Base-by-base conservation (phyloP, 148 eudicot species). In the Rhododendron ovatum region DNA sequence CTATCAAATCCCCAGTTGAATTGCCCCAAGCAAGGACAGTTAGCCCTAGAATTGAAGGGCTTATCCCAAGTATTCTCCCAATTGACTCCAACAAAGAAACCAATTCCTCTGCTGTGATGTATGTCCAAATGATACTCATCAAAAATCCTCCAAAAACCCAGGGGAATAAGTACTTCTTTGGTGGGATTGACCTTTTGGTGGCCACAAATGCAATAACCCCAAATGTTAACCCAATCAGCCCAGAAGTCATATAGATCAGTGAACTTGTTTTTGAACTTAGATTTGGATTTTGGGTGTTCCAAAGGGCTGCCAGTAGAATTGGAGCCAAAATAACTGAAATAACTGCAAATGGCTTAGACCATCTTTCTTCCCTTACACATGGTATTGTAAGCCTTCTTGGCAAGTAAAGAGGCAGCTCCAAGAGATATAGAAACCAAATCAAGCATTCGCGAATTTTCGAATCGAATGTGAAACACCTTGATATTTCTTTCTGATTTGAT, bases 21-120 rank as follows among this genome's bases (percentile, higher is more conserved):
- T 86, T 86, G 26, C 88, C 88, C 88, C 88, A 86, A 48, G 88
- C 88, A 18, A 86, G 81, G 53, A 86, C 74, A 17, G 88, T 86
- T 7, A 86, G 28, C 13, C 84, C 88, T 37, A 86, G 37, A 37
- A 86, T 82, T 71, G 88, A 86, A 71, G 84, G 88, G 80, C 73
- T 86, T 48, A 86, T 82, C 53, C 81, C 88, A 13, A 86, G 53
- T 51, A 86, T 55, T 10, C 26, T 30, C 61, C 88, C 88, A 50
- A 82, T 11, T 71, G 88, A 53, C 28, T 39, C 78, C 88, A 86
- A 41, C 84, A 86, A 41, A 71, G 88, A 82, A 50, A 86, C 65
- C 84, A 86, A 55, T 73, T 86, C 88, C 35, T 73, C 53, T 50
- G 88, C 88, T 18, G 73, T 20, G 15, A 86, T 82, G 48, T 86